A percentile compares a stretch with the other conserved stretches of the same genome.
These are phyloP conservation scores for Teratosphaeria gauchensis DNA, from an alignment of 2,329 filamentous ascomycete species.

Conservation along the genomic window DNA sequence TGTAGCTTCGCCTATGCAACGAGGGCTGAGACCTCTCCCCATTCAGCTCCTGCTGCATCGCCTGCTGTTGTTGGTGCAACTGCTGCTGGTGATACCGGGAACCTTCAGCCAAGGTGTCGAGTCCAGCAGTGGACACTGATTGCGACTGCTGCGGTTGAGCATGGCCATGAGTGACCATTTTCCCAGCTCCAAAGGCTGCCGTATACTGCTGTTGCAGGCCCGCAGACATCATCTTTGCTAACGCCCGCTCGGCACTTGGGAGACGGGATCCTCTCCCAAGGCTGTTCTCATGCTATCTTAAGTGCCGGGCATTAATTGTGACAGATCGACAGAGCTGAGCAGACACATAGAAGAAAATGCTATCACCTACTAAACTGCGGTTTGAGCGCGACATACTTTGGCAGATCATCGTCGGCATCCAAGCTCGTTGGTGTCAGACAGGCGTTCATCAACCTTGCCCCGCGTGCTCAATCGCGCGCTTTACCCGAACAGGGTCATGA, in stretches of 20 bases:
- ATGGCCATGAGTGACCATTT: constrained; percentile 17
- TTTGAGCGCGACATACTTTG: not conserved
- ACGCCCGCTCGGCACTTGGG: not conserved
- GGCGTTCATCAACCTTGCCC: not conserved
- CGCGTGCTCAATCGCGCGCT: not conserved
- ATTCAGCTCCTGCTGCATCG: constrained; percentile 17
- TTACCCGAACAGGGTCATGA: not conserved
- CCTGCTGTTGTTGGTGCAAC: constrained; percentile 48
- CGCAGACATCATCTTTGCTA: constrained; percentile 19
- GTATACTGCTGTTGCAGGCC: constrained; percentile 18
- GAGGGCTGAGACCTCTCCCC: constrained; percentile 13
- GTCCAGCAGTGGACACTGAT: constrained; percentile 15
- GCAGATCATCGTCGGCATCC: not conserved
- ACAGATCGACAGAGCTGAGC: not conserved
- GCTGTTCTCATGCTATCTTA: not conserved
- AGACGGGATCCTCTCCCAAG: not conserved
- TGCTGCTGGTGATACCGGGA: constrained; percentile 68
- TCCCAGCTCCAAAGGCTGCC: constrained; percentile 15
- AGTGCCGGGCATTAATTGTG: not conserved
- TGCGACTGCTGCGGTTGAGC: constrained; percentile 8
- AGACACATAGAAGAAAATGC: not conserved
- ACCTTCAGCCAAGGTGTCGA: constrained; percentile 59
- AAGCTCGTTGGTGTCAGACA: not conserved
- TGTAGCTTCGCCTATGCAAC: constrained; percentile 21
- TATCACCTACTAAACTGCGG: not conserved